phyloP scores from a whole-genome alignment of 2,329 filamentous ascomycete species.

The Colletotrichum sp. region DNA sequence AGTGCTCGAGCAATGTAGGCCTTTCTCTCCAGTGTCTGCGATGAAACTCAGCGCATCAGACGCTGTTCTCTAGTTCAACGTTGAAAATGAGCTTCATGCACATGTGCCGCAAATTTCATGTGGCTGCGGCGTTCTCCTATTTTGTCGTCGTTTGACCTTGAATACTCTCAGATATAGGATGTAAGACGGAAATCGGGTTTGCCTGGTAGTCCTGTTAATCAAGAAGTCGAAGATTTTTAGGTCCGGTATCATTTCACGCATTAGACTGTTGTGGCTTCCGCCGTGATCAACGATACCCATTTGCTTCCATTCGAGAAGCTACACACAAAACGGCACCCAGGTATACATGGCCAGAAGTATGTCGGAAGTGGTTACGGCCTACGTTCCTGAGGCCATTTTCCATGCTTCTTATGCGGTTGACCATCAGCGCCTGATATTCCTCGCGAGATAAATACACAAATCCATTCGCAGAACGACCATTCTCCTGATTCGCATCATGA shows the following conservation, averaged over 20 bases:
- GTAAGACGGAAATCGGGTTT: background rate
- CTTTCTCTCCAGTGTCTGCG: background rate
- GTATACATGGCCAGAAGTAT: too few relatives aligned
- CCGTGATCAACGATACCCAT: too few relatives aligned
- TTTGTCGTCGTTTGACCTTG: background rate
- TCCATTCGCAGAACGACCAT: background rate
- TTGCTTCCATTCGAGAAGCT: too few relatives aligned
- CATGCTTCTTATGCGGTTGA: background rate
- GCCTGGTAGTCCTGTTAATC: too few relatives aligned
- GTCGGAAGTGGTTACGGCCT: background rate
- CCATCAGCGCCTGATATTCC: too few relatives aligned
- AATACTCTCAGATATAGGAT: background rate
- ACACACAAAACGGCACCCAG: too few relatives aligned
- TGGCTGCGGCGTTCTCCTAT: background rate
- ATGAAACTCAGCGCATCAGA: fast-evolving
- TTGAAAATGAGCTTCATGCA: background rate
- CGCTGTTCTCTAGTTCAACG: background rate
- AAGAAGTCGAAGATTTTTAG: too few relatives aligned
- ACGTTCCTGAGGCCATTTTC: fast-evolving
- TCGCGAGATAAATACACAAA: too few relatives aligned
- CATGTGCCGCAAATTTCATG: too few relatives aligned
- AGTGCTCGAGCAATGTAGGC: background rate
- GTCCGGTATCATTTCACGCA: too few relatives aligned
- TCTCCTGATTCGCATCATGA: background rate
- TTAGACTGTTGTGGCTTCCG: too few relatives aligned